Conservation (phyloP, 2,329 filamentous ascomycete species). For the Escovopsis weberi region DNA sequence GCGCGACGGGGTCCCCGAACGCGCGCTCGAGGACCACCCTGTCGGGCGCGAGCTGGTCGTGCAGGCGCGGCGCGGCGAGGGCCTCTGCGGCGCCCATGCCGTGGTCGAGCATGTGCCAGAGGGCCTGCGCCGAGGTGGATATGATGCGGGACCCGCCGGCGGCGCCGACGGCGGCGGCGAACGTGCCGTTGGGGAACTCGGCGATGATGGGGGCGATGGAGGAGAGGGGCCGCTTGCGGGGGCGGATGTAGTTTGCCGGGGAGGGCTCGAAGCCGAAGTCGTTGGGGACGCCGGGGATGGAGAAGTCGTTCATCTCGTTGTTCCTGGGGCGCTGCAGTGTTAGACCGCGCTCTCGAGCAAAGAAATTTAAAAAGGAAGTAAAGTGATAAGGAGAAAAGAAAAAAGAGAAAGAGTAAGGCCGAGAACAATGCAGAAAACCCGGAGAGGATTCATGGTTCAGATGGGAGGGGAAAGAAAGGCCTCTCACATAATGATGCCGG, state of each 20-base stretch:
- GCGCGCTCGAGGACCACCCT: conserved; percentile 49
- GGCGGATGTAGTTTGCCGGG: conserved; percentile 65
- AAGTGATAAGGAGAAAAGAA: too few relatives aligned
- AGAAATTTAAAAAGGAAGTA: neutral
- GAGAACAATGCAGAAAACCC: too few relatives aligned
- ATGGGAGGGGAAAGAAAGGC: conserved; percentile 14
- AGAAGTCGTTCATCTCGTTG: conserved; percentile 67
- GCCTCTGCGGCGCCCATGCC: conserved; percentile 44
- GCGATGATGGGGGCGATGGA: conserved; percentile 71
- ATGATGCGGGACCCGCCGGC: conserved; percentile 77
- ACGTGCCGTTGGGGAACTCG: conserved; percentile 43
- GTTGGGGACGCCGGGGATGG: conserved; percentile 62
- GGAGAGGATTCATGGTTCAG: too few relatives aligned
- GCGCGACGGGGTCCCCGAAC: conserved; percentile 51
- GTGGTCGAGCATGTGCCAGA: conserved; percentile 59
- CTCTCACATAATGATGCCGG: conserved; percentile 58
- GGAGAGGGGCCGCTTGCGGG: conserved; percentile 69
- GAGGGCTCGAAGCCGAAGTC: conserved; percentile 75
- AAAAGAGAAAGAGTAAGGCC: too few relatives aligned
- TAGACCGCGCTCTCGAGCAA: conserved; percentile 8
- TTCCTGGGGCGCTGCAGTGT: conserved; percentile 23
- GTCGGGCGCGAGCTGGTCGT: conserved; percentile 72
- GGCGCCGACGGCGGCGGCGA: conserved; percentile 58
- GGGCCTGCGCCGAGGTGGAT: conserved; percentile 58
- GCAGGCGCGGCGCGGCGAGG: conserved; percentile 52